Conservation (phyloP, 2,329 filamentous ascomycete species). For the Botrytis porri region DNA sequence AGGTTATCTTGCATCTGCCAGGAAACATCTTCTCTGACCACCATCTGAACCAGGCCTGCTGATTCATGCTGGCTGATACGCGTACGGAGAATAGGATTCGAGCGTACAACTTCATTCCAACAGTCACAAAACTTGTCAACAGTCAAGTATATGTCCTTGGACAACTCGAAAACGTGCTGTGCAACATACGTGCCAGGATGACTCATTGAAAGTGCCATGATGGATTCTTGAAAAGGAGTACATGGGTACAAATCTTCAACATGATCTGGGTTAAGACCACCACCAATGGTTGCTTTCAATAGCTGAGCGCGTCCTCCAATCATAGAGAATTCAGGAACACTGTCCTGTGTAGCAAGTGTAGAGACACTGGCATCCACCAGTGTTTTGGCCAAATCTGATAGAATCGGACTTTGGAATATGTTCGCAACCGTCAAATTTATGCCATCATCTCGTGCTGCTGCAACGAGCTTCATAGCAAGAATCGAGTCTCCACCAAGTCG, state of each 20-base stretch:
- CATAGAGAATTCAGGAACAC: conserved; percentile 24
- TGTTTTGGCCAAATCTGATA: conserved; percentile 42
- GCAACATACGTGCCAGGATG: conserved; percentile 39
- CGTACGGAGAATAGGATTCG: conserved; percentile 22
- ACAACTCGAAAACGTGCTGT: conserved; percentile 28
- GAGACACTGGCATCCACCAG: conserved; percentile 28
- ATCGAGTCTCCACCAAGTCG: conserved; percentile 39
- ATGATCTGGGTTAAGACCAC: neutral
- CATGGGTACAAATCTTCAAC: conserved; percentile 42
- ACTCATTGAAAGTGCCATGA: conserved; percentile 40
- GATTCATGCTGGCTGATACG: conserved; percentile 33
- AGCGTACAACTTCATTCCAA: conserved; percentile 21
- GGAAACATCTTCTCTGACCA: conserved; percentile 19
- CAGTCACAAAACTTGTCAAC: conserved; percentile 25
- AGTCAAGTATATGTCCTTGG: conserved; percentile 23
- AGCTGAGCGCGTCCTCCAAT: conserved; percentile 24
- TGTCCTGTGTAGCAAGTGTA: neutral
- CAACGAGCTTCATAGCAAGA: conserved; percentile 45
- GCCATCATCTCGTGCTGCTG: conserved; percentile 35
- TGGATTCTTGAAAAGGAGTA: conserved; percentile 40
- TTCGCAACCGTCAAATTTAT: conserved; percentile 42
- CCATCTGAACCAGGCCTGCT: conserved; percentile 26
- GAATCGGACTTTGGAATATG: conserved; percentile 43
- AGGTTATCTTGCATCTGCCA: conserved; percentile 25
- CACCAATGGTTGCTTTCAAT: conserved; percentile 25